phyloP scores from a whole-genome alignment of 169 alveolate species.

The Plasmodium reichenowi region DNA sequence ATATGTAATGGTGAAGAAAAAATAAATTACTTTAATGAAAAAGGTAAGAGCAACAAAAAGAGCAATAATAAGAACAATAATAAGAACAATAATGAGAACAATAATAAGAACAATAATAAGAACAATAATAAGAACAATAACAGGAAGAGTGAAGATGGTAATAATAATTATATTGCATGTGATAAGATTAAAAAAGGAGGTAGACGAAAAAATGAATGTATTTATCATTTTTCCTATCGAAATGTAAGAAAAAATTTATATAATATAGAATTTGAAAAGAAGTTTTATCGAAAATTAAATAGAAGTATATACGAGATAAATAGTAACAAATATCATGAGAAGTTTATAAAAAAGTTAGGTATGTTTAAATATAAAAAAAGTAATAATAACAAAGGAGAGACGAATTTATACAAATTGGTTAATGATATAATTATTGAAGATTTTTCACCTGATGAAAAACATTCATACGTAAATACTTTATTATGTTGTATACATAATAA shows the following conservation, averaged over 20 bases:
- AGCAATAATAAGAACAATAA: background rate
- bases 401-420: conserved; percentile 21
- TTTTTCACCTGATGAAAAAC: conserved; percentile 35
- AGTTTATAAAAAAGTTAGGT: conserved; percentile 29
- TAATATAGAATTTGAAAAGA: conserved; percentile 28
- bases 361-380: background rate
- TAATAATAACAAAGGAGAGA: conserved; percentile 3
- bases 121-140: background rate
- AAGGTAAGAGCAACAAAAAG: too few species aligned
- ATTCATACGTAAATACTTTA: conserved; percentile 33
- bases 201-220: too few species aligned
- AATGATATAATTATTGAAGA: conserved; percentile 20
- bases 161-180: background rate
- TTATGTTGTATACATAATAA: conserved; percentile 61
- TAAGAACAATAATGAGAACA: background rate
- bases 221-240: conserved; percentile 5
- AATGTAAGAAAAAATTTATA: conserved; percentile 32
- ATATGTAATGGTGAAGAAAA: too few species aligned
- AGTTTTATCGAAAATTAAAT: conserved; percentile 11
- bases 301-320: conserved; percentile 22
- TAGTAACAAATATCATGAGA: conserved; percentile 23
- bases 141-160: background rate
- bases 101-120: background rate
- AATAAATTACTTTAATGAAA: too few species aligned
- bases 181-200: too few species aligned